Evolutionary conservation across 2,329 filamentous ascomycete genomes (phyloP), one percentile per base, ranked within the genome.

Genomic region (Exophiala alcalophila): DNA sequence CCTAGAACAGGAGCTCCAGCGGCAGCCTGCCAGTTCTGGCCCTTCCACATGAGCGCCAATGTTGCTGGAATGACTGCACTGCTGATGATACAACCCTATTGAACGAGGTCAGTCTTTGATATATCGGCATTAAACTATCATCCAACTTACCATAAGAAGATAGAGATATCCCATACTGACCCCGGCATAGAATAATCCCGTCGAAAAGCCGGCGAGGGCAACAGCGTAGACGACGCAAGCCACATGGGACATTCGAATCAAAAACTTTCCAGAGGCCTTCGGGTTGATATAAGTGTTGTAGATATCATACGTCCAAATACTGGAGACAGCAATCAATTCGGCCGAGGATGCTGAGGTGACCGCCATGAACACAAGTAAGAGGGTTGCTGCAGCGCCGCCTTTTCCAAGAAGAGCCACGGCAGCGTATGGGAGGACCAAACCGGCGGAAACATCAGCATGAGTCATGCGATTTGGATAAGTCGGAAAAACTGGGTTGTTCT

Each of bases 201-300:
- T 86, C 0, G 82, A 82, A 64, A 94, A 87, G 1, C 71, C 77
- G 10, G 86, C 86, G 70, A 94, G 91, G 55, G 85, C 73, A 14
- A 89, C 54, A 0, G 86, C 83, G 58, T 90, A 95, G 10, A 80
- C 71, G 26, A 92, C 66, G 44, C 84, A 89, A 57, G 81, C 78
- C 24, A 74, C 66, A 63, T 95, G 86, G 18, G 80, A 87, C 67
- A 90, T 84, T 65, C 81, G 85, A 35, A 95, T 90, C 4, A 95
- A 77, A 23, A 77, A 77, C 58, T 78, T 82, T 12, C 89, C 88
- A 37, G 77, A 82, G 5, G 89, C 89, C 0, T 67, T 61, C 0
- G 88, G 88, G 51, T 92, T 84, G 68, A 94, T 76, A 62, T 94
- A 94, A 1, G 85, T 88, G 49, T 89, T 83, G 67, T 92, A 94